Evolutionary conservation across 495 filamentous ascomycete species (phyloP).

Genomic region (Podospora anserina): DNA sequence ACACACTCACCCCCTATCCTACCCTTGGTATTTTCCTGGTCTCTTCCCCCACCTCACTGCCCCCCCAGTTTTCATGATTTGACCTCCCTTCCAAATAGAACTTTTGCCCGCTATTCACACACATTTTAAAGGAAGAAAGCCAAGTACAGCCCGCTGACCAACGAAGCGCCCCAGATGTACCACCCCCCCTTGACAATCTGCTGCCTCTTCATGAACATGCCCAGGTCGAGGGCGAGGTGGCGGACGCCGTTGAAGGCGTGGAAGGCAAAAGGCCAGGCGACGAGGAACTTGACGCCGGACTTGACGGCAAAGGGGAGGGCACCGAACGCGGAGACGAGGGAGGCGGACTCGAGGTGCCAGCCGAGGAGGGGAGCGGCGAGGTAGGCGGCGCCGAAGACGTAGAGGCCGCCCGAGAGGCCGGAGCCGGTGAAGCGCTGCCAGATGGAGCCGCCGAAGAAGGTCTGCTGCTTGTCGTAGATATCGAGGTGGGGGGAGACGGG

Average conservation of each 20-base stretch:
- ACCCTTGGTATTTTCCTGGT: background rate
- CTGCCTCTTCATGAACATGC: slow-evolving; percentile 62
- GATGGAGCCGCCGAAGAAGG: slow-evolving; percentile 66
- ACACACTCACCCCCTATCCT: background rate
- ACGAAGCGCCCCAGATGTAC: slow-evolving; percentile 65
- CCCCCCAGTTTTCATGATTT: slow-evolving; percentile 4
- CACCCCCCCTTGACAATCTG: slow-evolving; percentile 73
- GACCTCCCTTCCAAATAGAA: background rate
- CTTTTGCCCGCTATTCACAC: background rate
- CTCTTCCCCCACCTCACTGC: background rate
- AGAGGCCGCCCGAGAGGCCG: slow-evolving; percentile 68
- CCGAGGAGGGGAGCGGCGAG: slow-evolving; percentile 76
- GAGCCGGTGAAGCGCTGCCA: slow-evolving; percentile 80
- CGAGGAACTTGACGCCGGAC: slow-evolving; percentile 64
- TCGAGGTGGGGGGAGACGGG: slow-evolving; percentile 83
- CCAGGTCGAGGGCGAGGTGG: slow-evolving; percentile 85
- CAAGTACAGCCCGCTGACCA: slow-evolving; percentile 59
- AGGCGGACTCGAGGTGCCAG: slow-evolving; percentile 78
- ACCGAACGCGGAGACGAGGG: slow-evolving; percentile 73
- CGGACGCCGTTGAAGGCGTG: slow-evolving; percentile 85
- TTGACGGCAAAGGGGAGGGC: slow-evolving; percentile 67
- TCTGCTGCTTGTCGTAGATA: slow-evolving; percentile 88
- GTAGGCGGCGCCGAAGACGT: slow-evolving; percentile 81
- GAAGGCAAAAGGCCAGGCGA: slow-evolving; percentile 83
- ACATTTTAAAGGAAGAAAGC: slow-evolving; percentile 41